A percentile compares a stretch with the other conserved stretches of the same genome.
Evolutionary conservation across 306 rosid species (phyloP).

Genomic region (Gleditsia sinensis): DNA sequence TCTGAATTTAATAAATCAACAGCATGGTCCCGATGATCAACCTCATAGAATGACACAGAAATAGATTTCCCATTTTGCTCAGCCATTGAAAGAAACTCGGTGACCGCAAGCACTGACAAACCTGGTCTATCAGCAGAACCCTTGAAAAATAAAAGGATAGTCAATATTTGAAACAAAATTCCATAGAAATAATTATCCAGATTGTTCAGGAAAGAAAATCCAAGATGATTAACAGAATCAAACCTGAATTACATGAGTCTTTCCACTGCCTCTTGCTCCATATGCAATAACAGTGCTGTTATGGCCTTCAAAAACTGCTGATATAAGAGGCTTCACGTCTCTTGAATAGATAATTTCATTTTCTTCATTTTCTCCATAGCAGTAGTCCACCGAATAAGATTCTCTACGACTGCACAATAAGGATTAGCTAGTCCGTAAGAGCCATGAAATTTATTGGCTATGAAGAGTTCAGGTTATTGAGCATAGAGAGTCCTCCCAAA

Average conservation of each 20-base stretch:
- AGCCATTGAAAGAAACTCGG: slow-evolving; percentile 61
- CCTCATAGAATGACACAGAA: slow-evolving; percentile 72
- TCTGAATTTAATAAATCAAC: slow-evolving; percentile 68
- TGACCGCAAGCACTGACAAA: slow-evolving; percentile 65
- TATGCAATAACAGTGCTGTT: slow-evolving; percentile 71
- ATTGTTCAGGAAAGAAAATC: slow-evolving; percentile 4
- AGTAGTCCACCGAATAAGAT: slow-evolving; percentile 60
- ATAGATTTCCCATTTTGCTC: slow-evolving; percentile 55
- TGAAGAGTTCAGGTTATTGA: background rate
- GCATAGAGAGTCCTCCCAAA: background rate
- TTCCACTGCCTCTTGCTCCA: slow-evolving; percentile 93
- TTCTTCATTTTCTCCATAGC: slow-evolving; percentile 65
- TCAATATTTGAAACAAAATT: slow-evolving; percentile 7
- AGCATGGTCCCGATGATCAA: slow-evolving; percentile 75
- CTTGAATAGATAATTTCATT: slow-evolving; percentile 55
- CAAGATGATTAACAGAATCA: slow-evolving; percentile 10
- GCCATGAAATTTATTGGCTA: background rate
- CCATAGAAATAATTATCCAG: slow-evolving; percentile 1
- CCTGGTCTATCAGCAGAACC: slow-evolving; percentile 77
- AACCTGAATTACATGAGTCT: slow-evolving; percentile 80
- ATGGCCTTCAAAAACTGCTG: slow-evolving; percentile 65
- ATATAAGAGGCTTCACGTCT: slow-evolving; percentile 72
- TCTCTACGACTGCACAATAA: slow-evolving; percentile 59
- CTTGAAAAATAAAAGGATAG: slow-evolving; percentile 47
- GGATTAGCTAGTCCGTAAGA: background rate